Base-by-base conservation (phyloP, 164 flowering plant species). In the Paratinospora sagittata region DNA sequence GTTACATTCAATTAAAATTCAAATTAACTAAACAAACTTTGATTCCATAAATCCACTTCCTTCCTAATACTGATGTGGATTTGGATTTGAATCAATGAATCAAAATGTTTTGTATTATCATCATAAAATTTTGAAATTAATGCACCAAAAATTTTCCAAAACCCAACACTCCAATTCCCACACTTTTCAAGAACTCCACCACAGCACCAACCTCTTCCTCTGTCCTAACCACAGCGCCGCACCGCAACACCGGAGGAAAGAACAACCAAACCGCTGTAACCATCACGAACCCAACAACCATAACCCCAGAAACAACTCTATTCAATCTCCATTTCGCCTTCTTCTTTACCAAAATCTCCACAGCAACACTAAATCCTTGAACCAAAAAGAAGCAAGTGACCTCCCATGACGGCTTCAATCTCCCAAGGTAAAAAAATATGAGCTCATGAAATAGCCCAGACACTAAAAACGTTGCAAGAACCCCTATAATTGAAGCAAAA, bases 391-490 rank as follows among this genome's bases (percentile, higher is more conserved):
- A 72, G 52, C 70, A 66, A 14, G 65, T 66, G 26, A 72, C 75
- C 27, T 72, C 75, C 70, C 75, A 55, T 8, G 75, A 57, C 19
- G 75, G 75, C 45, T 12, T 2, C 34, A 49, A 68, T 0, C 55
- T 64, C 0, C 63, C 57, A 16, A 66, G 0, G 16, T 57, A 66
- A 66, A n/a, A 72, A 11, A 47, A 72, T 10, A 72, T 36, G 2
- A 66, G 21, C 13, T 72, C 75, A n/a, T 72, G 75, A 65, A 72
- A 52, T 6, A 72, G 37, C n/a, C 70, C 75, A 2, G 75, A 72
- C n/a, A 72, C 68, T 17, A 66, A 7, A 36, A 66, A 66, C 14
- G 68, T 66, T 10, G 6, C 74, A 0, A 83, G 2, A 0, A 80
- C 55, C 1, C 73, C 85, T 0, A 61, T 63, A 0, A 74, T 0